Conservation (phyloP, 352 stramenopile species). For the Phytophthora litchii region DNA sequence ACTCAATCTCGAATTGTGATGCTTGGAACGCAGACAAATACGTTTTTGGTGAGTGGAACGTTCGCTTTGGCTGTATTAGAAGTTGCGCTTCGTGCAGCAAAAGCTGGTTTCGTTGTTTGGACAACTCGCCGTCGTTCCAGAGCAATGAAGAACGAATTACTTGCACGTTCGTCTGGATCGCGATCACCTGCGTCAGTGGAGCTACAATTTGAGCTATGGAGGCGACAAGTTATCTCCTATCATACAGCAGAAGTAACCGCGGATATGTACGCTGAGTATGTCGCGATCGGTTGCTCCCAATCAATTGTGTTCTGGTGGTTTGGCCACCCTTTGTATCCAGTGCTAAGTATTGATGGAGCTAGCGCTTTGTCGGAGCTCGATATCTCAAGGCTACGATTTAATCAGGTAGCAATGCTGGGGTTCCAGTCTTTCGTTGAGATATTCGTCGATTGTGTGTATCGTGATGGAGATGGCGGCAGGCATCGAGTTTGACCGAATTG, state of each 20-base stretch:
- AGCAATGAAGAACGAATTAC: conserved; percentile 21
- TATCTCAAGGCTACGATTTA: conserved; percentile 11
- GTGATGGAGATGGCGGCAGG: conserved; percentile 36
- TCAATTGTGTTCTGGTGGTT: conserved; percentile 48
- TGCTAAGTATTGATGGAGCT: conserved; percentile 3
- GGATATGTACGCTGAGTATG: conserved; percentile 62
- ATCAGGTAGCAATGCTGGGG: conserved; percentile 22
- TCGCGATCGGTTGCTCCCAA: conserved; percentile 50
- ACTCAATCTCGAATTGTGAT: conserved; percentile 51
- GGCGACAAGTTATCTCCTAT: conserved; percentile 29
- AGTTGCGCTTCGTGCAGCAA: conserved; percentile 27
- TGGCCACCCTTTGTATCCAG: conserved; percentile 38
- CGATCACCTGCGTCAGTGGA: conserved; percentile 2
- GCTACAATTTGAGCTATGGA: conserved; percentile 36
- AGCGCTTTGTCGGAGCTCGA: conserved; percentile 17
- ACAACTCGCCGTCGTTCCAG: conserved; percentile 16
- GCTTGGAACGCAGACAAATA: conserved; percentile 30
- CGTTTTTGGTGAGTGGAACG: conserved; percentile 17
- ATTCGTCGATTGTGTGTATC: conserved; percentile 36
- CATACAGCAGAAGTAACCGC: conserved; percentile 46
- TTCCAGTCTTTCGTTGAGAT: conserved; percentile 32
- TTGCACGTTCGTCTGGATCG: neutral
- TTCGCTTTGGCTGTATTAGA: conserved; percentile 35
- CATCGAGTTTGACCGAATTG: conserved; percentile 36
- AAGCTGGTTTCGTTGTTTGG: conserved; percentile 33